phyloP scores from a whole-genome alignment of 441 rosid genomes.

The Populus hybrid region DNA sequence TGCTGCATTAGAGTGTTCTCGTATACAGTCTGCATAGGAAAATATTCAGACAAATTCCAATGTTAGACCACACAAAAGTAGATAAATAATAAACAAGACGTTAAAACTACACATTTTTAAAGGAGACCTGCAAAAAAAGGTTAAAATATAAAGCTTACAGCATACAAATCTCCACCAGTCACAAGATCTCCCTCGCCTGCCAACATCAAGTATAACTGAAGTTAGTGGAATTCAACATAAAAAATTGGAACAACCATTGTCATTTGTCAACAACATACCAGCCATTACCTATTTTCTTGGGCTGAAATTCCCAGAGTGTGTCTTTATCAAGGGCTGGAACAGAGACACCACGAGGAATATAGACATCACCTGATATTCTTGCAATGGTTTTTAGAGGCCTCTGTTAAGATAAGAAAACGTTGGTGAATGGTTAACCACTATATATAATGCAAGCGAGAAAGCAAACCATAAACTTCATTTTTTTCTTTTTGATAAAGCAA shows the following conservation, averaged over 20 bases:
- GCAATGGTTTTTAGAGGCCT: constrained; percentile 99
- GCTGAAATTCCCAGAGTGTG: constrained; percentile 93
- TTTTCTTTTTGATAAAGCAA: neutral
- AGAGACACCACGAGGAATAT: constrained; percentile 98
- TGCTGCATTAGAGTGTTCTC: constrained; percentile 96
- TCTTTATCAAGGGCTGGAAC: constrained; percentile 99
- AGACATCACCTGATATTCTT: constrained; percentile 89
- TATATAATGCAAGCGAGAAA: neutral
- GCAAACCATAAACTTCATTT: neutral
- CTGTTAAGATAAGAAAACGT: constrained; percentile 31
- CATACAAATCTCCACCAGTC: constrained; percentile 96
- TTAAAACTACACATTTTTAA: neutral
- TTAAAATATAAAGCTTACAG: constrained; percentile 55
- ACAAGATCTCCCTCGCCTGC: constrained; percentile 95
- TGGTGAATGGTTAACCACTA: neutral
- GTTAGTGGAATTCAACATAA: neutral
- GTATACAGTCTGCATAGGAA: constrained; percentile 70
- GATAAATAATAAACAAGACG: neutral
- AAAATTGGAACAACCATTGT: neutral
- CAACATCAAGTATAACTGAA: constrained; percentile 15
- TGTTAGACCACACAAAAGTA: neutral
- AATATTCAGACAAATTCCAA: constrained; percentile 13
- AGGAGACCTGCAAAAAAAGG: constrained; percentile 3
- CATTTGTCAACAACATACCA: constrained; percentile 12
- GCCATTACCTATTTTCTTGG: constrained; percentile 71